Base-by-base conservation (phyloP, 2,329 filamentous ascomycete genomes). In the Neonectria ditissima region DNA sequence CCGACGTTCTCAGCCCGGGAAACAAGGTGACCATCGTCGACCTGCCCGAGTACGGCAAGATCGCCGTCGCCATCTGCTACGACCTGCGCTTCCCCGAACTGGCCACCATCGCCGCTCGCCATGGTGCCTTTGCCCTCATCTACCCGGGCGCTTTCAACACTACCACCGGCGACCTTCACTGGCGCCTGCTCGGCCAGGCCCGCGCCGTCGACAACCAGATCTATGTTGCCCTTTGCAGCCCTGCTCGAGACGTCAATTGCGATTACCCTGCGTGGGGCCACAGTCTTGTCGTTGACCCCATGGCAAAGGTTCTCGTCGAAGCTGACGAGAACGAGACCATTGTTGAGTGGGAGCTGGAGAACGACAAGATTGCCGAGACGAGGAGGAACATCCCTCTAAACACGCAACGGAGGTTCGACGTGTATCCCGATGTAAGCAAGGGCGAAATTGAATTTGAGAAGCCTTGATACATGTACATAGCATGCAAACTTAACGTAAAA, bases 121-220 rank as follows among this genome's bases (percentile, higher is more conserved):
- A 89, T 69, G 94, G 91, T n/a, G 91, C 89, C 62, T 99, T 99
- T 78, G 85, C 93, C 48, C 87, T 98, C 57, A 78, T 98, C 18
- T 98, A 97, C 79, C 96, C 96, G 0, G 96, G 94, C n/a, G 96
- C 96, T 1, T 99, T 99, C 85, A 99, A 98, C 80, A 84, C 92
- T 64, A 97, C 94, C 0, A 99, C 96, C 0, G 96, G 96, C 0
- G 91, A 92, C 6, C 80, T 98, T 78, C 96, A 99, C 80, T 99
- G 96, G 96, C 86, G 89, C 62, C 81, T 99, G 69, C 87, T 92
- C 73, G 95, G 90, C 1, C 87, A 92, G 69, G 94, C 92, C 14
- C 85, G 96, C 66, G 96, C 95, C 5, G 86, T 97, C 72, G 95
- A 99, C 76, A 98, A 98, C 77, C 94, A 99, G 83, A 83, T 97